Conservation (phyloP, 1,284 basidiomycete genomes). For the Ustilago trichophora region DNA sequence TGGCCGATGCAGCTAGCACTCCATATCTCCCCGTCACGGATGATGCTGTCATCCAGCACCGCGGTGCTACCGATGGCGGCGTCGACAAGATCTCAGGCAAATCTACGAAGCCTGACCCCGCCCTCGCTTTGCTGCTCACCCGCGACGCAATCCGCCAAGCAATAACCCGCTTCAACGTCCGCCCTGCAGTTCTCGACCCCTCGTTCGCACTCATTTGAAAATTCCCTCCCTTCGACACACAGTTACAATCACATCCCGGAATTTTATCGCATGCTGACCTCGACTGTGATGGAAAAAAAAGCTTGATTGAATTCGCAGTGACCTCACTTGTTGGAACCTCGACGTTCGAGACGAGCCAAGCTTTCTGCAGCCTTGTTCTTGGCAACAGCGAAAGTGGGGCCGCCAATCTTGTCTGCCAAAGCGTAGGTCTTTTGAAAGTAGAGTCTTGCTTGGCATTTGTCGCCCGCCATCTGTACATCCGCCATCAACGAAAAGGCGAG, state of each 20-base stretch:
- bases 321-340: no score
- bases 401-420: slow-evolving; percentile 25
- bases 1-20: slow-evolving; percentile 71
- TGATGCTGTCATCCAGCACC: slow-evolving; percentile 1
- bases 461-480: slow-evolving; percentile 44
- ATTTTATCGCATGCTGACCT: no score
- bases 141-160: slow-evolving; percentile 33
- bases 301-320: no score
- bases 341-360: slow-evolving; percentile 35
- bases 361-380: slow-evolving; percentile 37
- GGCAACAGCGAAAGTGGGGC: slow-evolving; percentile 15
- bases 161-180: slow-evolving; percentile 37
- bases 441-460: slow-evolving; percentile 48
- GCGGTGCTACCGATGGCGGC: neutral
- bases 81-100: neutral
- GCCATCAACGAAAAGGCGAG: no score
- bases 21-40: slow-evolving; percentile 11
- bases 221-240: neutral
- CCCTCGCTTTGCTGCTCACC: slow-evolving; percentile 47
- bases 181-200: slow-evolving; percentile 51
- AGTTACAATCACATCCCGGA: neutral
- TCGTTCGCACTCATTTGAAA: slow-evolving; percentile 39
- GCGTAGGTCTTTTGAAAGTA: slow-evolving; percentile 52
- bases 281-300: no score
- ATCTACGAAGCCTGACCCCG: neutral